A percentile compares a stretch with the other conserved stretches of the same genome.
Conservation (phyloP, 108 stramenopile genomes). For the Cyclostephanos invisitatus region DNA sequence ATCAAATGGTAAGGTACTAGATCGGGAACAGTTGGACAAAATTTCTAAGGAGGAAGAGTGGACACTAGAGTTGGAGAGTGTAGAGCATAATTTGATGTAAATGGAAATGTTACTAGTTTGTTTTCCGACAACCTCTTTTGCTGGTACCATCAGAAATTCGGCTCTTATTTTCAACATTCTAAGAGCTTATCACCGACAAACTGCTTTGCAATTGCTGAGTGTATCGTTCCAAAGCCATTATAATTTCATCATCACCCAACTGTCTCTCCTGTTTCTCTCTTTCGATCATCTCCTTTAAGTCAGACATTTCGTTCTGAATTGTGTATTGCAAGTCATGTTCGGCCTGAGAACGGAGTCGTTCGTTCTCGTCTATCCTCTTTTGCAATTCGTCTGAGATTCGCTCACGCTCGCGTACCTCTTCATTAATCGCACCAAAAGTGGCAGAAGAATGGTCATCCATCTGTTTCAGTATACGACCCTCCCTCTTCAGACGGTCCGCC, state of each 20-base stretch:
- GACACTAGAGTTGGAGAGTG: conserved; percentile 52
- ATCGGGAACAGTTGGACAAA: conserved; percentile 57
- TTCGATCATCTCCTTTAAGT: conserved; percentile 65
- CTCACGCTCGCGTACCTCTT: conserved; percentile 76
- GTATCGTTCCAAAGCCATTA: conserved; percentile 88
- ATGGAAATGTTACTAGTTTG: not conserved
- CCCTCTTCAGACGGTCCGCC: conserved; percentile 73
- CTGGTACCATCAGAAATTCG: too few relatives aligned
- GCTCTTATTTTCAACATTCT: conserved; percentile 9
- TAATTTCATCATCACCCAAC: conserved; percentile 86
- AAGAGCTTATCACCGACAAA: conserved; percentile 76
- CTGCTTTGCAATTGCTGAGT: conserved; percentile 87
- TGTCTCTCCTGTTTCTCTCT: conserved; percentile 78
- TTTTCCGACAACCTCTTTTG: too few relatives aligned
- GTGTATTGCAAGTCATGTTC: conserved; percentile 69
- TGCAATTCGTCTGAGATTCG: conserved; percentile 64
- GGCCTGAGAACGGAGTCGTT: conserved; percentile 59
- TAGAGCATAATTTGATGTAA: conserved; percentile 65
- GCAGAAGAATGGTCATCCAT: conserved; percentile 82
- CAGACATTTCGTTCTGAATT: conserved; percentile 73
- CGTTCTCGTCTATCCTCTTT: conserved; percentile 61
- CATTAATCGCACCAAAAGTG: conserved; percentile 62
- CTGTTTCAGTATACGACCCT: conserved; percentile 88
- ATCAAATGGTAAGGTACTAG: conserved; percentile 42
- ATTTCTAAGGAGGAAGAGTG: conserved; percentile 51